phyloP scores from a whole-genome alignment of 2,329 filamentous ascomycete genomes.

The Aureobasidium melanogenum region DNA sequence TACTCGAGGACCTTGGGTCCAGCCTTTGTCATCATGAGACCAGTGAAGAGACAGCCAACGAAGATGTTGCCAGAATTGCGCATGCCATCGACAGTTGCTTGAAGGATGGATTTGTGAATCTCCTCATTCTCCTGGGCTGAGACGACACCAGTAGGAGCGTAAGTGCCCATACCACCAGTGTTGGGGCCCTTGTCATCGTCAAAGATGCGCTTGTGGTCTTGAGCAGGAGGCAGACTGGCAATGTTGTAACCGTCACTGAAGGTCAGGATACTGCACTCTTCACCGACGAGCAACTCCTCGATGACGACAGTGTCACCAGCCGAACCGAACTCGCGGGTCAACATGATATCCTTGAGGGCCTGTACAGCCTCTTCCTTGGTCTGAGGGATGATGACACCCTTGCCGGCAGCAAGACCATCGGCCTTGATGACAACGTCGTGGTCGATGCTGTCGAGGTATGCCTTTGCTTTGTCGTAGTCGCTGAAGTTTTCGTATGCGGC shows the following conservation, averaged over 20 bases:
- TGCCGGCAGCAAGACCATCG: conserved; percentile 82
- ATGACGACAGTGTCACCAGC: conserved; percentile 90
- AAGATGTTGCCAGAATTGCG: conserved; percentile 64
- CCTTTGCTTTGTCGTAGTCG: conserved; percentile 26
- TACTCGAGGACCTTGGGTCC: conserved; percentile 85
- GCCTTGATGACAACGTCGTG: conserved; percentile 90
- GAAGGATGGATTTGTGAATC: conserved; percentile 74
- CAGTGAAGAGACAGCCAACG: conserved; percentile 72
- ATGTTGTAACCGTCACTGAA: conserved; percentile 87
- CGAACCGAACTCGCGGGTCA: conserved; percentile 73
- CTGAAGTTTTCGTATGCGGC: conserved; percentile 81
- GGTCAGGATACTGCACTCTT: conserved; percentile 83
- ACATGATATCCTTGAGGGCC: conserved; percentile 83
- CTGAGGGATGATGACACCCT: conserved; percentile 84
- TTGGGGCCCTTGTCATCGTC: conserved; percentile 88
- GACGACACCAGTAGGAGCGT: conserved; percentile 59
- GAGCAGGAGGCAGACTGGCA: conserved; percentile 75
- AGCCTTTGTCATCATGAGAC: conserved; percentile 79
- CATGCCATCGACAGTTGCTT: conserved; percentile 86
- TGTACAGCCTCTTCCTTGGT: conserved; percentile 73
- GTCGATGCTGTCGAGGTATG: conserved; percentile 62
- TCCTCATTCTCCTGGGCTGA: conserved; percentile 58
- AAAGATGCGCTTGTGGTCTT: conserved; percentile 92
- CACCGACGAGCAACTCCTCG: conserved; percentile 84
- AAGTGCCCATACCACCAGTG: conserved; percentile 96